Evolutionary conservation across 2,329 filamentous ascomycete genomes (phyloP).

Genomic region (Arthrobotrys sphaeroides): DNA sequence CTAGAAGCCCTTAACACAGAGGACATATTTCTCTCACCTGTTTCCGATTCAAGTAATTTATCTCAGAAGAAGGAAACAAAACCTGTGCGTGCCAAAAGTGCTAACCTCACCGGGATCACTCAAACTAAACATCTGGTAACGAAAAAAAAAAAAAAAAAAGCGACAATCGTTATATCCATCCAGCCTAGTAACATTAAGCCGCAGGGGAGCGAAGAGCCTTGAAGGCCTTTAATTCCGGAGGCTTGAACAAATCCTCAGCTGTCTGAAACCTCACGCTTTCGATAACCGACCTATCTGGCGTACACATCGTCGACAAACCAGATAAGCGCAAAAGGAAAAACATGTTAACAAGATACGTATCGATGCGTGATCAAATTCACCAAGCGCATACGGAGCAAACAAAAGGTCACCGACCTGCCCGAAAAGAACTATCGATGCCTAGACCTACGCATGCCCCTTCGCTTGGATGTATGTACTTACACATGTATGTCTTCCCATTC

Average conservation of each 20-base stretch:
- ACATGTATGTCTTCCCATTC: too few relatives aligned
- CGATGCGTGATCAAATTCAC: too few relatives aligned
- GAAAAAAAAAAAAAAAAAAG: background rate
- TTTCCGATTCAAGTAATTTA: constrained; percentile 29
- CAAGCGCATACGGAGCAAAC: constrained; percentile 16
- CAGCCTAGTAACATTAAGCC: background rate
- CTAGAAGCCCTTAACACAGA: constrained; percentile 8
- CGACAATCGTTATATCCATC: background rate
- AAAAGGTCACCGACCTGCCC: background rate
- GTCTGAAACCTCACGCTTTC: background rate
- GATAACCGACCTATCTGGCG: background rate
- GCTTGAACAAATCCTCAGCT: background rate
- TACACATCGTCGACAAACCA: background rate
- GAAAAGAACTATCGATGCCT: constrained; percentile 1
- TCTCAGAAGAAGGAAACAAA: background rate
- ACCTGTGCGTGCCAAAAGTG: background rate
- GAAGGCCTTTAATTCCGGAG: constrained; percentile 3
- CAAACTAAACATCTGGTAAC: background rate
- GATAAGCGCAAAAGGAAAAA: background rate
- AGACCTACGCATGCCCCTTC: constrained; percentile 10
- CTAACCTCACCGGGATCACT: background rate
- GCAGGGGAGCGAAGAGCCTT: too few relatives aligned
- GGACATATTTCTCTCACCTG: constrained; percentile 26
- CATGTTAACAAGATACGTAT: background rate
- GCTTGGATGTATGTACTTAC: constrained; percentile 53